Evolutionary conservation across 495 filamentous ascomycete genomes (phyloP).

Genomic region (Xylaria cubensis): DNA sequence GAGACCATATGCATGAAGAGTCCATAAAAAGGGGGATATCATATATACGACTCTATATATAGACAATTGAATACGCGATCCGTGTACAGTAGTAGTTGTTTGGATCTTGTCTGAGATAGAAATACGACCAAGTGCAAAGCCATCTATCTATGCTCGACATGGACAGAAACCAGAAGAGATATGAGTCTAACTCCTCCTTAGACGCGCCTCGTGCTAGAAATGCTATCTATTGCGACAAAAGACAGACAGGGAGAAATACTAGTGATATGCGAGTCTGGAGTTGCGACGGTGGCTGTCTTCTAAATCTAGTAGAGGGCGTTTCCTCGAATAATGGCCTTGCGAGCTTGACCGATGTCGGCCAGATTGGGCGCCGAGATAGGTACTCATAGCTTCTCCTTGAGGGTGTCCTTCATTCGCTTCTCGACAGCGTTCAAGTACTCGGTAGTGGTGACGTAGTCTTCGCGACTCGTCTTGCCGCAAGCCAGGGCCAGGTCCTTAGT

Average conservation of each 20-base stretch:
- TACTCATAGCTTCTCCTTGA: conserved; percentile 60
- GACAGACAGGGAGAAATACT: background rate
- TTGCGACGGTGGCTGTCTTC: background rate
- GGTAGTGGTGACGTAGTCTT: conserved; percentile 84
- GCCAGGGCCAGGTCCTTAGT: conserved; percentile 96
- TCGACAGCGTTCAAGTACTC: conserved; percentile 92
- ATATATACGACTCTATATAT: conserved; percentile 5
- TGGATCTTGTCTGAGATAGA: conserved; percentile 19
- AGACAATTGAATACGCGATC: conserved; percentile 1
- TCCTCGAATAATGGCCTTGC: background rate
- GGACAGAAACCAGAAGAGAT: background rate
- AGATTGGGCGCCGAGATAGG: background rate
- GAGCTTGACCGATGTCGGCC: background rate
- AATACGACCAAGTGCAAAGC: background rate
- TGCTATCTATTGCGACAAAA: conserved; percentile 16
- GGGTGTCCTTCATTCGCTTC: conserved; percentile 71
- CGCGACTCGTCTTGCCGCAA: conserved; percentile 81
- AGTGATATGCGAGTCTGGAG: background rate
- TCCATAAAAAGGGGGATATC: background rate
- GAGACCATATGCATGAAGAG: background rate
- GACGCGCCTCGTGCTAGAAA: conserved; percentile 1
- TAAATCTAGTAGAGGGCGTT: background rate
- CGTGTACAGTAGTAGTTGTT: conserved; percentile 20
- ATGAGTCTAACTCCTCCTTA: background rate
- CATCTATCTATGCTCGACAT: conserved; percentile 4